Evolutionary conservation across 257 asterid genomes (phyloP), one percentile per base, ranked within the genome.

Genomic region (Capsicum pubescens): DNA sequence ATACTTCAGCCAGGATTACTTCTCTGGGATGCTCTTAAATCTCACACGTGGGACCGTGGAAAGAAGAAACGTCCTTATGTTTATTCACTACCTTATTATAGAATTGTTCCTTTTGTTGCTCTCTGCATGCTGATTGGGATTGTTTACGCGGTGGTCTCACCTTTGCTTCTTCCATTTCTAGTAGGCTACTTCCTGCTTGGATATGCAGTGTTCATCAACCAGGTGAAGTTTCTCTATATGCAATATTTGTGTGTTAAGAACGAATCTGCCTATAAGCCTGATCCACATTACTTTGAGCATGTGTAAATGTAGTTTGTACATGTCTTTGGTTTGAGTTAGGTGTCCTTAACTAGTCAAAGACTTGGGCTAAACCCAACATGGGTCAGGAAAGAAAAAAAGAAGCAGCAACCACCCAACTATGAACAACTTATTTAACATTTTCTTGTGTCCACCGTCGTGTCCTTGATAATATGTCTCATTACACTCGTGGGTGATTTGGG

Each of bases 111-210:
- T 54, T 94, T 84, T 80, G 91, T 96, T 74, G 85, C 94, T 46
- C 95, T 96, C 50, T 86, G 90, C 84, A 88, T 92, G 66, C 86
- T 96, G 89, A 94, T 96, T 19, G 99, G 99, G 87, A 93, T 90
- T 97, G 98, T 96, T 15, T 96, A 96, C 85, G 97, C 99, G 3
- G 97, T 96, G 76, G 97, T 96, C 64, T 91, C 99, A n/a, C 99
- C 99, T 11, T 87, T 93, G 91, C 94, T 96, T 79, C 97, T 93
- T 36, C 98, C 98, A 0, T 93, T 96, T 87, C 92, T 96, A 64
- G 93, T 90, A 9, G 94, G 93, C 88, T 96, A 96, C 84, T 94
- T 94, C 88, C 90, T 92, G 39, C 91, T 96, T 50, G 99, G 99
- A 86, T 96, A 96, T 85, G 79, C 87, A 15, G 98, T 96, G 84